Conservation (phyloP, 208 protist species). For the Trypanosoma melophagium region DNA sequence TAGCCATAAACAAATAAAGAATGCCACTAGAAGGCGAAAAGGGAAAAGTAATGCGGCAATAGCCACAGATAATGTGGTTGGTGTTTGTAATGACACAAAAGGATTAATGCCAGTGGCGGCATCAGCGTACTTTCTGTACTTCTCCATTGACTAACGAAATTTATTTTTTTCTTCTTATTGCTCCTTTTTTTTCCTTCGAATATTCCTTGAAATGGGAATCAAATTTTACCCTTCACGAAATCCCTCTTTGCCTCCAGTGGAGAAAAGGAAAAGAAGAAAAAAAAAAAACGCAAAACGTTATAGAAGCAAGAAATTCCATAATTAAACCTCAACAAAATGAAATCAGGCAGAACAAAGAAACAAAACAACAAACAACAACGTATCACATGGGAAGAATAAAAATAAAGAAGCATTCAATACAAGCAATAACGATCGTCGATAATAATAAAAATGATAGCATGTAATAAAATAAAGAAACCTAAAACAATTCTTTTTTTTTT, state of each 20-base stretch:
- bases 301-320: too few species aligned
- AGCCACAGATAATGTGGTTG: conserved; percentile 36
- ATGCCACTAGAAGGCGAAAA: conserved; percentile 44
- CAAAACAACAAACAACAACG: too few species aligned
- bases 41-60: conserved; percentile 53
- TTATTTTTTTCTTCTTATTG: too few species aligned
- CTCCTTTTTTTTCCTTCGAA: too few species aligned
- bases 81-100: conserved; percentile 50
- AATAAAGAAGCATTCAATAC: not conserved
- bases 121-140: conserved; percentile 76
- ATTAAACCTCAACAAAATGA: too few species aligned
- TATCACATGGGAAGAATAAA: too few species aligned
- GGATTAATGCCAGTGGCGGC: conserved; percentile 81
- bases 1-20: conserved; percentile 43
- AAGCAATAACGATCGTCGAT: not conserved
- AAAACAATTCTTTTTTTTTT: not conserved
- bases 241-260: not conserved
- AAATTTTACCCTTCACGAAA: too few species aligned
- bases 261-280: not conserved
- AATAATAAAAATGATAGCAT: conserved; percentile 8
- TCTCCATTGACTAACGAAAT: conserved; percentile 51
- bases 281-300: not conserved
- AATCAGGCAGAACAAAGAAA: too few species aligned
- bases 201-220: not conserved
- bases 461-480: not conserved